Evolutionary conservation across 2,329 filamentous ascomycete species (phyloP).

Genomic region (Aureobasidium lini): DNA sequence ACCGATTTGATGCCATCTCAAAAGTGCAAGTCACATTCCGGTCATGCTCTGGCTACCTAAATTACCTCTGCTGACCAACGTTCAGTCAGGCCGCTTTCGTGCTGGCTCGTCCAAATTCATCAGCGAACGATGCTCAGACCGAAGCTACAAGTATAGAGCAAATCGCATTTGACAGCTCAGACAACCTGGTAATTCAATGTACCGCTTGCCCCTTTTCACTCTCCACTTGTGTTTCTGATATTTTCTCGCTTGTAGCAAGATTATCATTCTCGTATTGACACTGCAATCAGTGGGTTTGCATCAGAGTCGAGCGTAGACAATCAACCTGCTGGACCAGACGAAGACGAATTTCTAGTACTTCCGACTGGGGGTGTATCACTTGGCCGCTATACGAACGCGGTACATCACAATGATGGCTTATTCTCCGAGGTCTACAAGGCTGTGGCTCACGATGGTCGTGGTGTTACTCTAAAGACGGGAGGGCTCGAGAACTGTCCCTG

Average conservation of each 20-base stretch:
- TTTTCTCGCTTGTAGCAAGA: not conserved
- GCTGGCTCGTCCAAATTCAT: not conserved
- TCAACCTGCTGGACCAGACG: conserved; percentile 13
- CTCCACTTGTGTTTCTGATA: not conserved
- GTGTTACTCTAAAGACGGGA: not conserved
- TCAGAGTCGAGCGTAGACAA: not conserved
- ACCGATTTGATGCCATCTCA: conserved; percentile 13
- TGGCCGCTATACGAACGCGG: conserved; percentile 50
- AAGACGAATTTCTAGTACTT: not conserved
- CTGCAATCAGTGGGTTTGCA: not conserved
- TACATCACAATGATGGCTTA: conserved; percentile 57
- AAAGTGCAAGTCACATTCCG: not conserved
- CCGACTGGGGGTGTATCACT: conserved; percentile 36
- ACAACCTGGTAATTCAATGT: not conserved
- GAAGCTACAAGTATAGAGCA: conserved; percentile 10
- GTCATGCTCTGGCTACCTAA: not conserved
- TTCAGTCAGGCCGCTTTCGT: conserved; percentile 8
- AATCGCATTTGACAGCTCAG: not conserved
- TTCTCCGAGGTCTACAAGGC: conserved; percentile 79
- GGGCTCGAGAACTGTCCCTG: not conserved
- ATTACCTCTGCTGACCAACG: not conserved
- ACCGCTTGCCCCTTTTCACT: not conserved
- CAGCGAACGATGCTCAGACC: conserved; percentile 2
- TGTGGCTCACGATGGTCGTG: conserved; percentile 29
- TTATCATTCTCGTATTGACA: conserved; percentile 4